phyloP scores from a whole-genome alignment of 2,329 filamentous ascomycete species.

The Xylariaceae sp. region DNA sequence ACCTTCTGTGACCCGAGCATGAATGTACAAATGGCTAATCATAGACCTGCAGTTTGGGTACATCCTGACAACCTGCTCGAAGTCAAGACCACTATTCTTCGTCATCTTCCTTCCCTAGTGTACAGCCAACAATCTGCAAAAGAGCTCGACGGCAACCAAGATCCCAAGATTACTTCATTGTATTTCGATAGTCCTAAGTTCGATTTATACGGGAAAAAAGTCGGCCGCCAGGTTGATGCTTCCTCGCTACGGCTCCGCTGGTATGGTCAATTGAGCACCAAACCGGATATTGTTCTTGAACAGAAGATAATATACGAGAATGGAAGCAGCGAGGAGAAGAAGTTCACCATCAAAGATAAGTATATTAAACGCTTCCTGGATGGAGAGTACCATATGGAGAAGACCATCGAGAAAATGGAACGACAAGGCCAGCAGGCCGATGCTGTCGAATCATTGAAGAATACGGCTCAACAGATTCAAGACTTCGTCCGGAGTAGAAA shows the following conservation, averaged over 20 bases:
- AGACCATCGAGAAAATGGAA: slow-evolving; percentile 82
- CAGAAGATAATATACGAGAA: slow-evolving; percentile 81
- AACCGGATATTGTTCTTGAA: slow-evolving; percentile 79
- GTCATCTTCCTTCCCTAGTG: slow-evolving; percentile 83
- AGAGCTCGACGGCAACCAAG: slow-evolving; percentile 72
- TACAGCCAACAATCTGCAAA: slow-evolving; percentile 88
- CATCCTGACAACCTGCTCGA: slow-evolving; percentile 93
- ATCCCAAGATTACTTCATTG: slow-evolving; percentile 89
- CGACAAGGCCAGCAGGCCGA: slow-evolving; percentile 64
- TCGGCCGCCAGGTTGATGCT: slow-evolving; percentile 69
- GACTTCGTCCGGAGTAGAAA: slow-evolving; percentile 71
- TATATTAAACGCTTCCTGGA: slow-evolving; percentile 85
- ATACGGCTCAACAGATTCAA: slow-evolving; percentile 72
- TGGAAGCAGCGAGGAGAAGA: slow-evolving; percentile 72
- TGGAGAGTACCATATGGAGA: slow-evolving; percentile 88
- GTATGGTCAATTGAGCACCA: slow-evolving; percentile 78
- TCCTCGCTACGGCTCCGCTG: slow-evolving; percentile 83
- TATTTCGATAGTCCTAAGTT: slow-evolving; percentile 93
- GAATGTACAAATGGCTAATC: slow-evolving; percentile 25
- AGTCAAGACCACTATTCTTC: slow-evolving; percentile 92
- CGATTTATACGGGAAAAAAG: slow-evolving; percentile 79
- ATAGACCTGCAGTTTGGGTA: slow-evolving; percentile 69
- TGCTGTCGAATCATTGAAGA: slow-evolving; percentile 65
- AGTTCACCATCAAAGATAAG: slow-evolving; percentile 87
- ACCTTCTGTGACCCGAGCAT: neutral